phyloP scores from a whole-genome alignment of 164 flowering plant species.

The Pachysandra terminalis region DNA sequence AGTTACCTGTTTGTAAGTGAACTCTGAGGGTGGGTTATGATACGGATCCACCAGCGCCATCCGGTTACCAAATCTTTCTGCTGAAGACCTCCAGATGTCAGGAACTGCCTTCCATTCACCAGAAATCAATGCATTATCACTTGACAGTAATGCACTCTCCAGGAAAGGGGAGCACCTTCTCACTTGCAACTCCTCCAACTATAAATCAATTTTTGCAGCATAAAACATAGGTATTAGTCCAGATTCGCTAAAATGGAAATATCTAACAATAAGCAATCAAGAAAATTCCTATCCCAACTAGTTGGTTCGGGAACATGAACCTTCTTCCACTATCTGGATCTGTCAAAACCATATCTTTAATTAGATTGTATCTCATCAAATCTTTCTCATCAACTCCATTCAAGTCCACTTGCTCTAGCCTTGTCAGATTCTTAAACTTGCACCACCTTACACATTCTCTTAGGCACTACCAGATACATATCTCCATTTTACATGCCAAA shows the following conservation, averaged over 20 bases:
- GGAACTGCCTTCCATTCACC: slow-evolving; percentile 77
- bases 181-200: slow-evolving; percentile 46
- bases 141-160: slow-evolving; percentile 42
- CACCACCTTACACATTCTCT: too few relatives aligned
- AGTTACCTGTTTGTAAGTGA: slow-evolving; percentile 86
- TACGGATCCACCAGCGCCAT: slow-evolving; percentile 80
- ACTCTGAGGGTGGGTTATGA: slow-evolving; percentile 73
- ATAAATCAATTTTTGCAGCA: slow-evolving; percentile 14
- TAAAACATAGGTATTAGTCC: neutral
- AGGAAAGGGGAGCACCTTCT: slow-evolving; percentile 70
- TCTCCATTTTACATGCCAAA: too few relatives aligned
- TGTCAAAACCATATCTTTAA: too few relatives aligned
- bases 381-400: too few relatives aligned
- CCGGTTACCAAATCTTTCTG: slow-evolving; percentile 78
- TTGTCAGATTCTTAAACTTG: too few relatives aligned
- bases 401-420: too few relatives aligned
- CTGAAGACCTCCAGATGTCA: slow-evolving; percentile 85
- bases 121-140: slow-evolving; percentile 28
- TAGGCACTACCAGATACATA: too few relatives aligned
- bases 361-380: too few relatives aligned
- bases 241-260: neutral
- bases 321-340: too few relatives aligned
- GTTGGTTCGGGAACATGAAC: too few relatives aligned
- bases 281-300: too few relatives aligned
- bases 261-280: too few relatives aligned